Conservation (phyloP, 1,139 yeast species). For the Debaryomyces sp. region DNA sequence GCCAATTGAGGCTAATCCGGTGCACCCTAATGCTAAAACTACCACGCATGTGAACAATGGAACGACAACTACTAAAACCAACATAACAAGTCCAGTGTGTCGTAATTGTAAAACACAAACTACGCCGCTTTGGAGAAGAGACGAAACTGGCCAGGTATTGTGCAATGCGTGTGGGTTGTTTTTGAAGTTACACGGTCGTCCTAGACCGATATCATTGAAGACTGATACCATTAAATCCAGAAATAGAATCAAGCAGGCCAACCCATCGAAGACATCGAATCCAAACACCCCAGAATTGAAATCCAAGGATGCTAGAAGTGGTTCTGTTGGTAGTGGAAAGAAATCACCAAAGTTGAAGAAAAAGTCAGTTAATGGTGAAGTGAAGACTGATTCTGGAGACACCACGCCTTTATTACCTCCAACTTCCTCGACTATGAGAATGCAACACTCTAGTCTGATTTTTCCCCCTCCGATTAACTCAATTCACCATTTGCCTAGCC, state of each 20-base stretch:
- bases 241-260: constrained; percentile 68
- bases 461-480: constrained; percentile 11
- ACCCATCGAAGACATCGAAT: constrained; percentile 30
- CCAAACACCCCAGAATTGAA: constrained; percentile 52
- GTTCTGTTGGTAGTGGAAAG: constrained; percentile 18
- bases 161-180: constrained; percentile 97
- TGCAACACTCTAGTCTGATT: constrained; percentile 7
- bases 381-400: constrained; percentile 14
- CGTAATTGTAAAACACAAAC: constrained; percentile 90
- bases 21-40: constrained; percentile 53
- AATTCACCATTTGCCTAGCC: constrained; percentile 24
- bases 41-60: constrained; percentile 47
- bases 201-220: constrained; percentile 87
- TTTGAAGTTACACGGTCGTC: constrained; percentile 86
- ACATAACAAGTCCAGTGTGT: constrained; percentile 71
- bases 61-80: constrained; percentile 49
- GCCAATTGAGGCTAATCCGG: constrained; percentile 24
- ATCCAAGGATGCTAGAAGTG: constrained; percentile 32
- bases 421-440: constrained; percentile 16
- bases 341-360: constrained; percentile 39
- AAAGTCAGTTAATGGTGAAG: constrained; percentile 17
- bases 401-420: constrained; percentile 36
- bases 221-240: constrained; percentile 91
- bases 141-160: constrained; percentile 88
- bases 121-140: constrained; percentile 94